Percentiles rank a stretch among this genome's conserved stretches.
phyloP scores from a whole-genome alignment of 2,329 filamentous ascomycete species.

The Coniochaeta sp. region DNA sequence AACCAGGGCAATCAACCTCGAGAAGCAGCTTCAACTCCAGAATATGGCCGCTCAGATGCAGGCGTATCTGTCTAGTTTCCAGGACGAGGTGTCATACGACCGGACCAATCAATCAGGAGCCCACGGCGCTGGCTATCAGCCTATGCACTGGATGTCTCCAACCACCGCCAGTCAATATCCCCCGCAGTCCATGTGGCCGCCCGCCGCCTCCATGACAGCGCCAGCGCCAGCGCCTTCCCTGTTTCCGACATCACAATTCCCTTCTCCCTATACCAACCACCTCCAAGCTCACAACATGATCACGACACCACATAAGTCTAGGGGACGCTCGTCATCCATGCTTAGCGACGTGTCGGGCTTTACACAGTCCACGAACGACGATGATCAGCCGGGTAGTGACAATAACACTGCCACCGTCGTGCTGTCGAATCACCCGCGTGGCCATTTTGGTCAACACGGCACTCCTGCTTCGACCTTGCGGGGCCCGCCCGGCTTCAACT shows the following conservation, averaged over 20 bases:
- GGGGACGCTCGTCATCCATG: constrained; percentile 59
- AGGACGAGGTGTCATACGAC: constrained; percentile 29
- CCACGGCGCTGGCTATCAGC: constrained; percentile 8
- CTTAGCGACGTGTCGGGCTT: constrained; percentile 60
- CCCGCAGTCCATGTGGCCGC: constrained; percentile 28
- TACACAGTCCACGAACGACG: constrained; percentile 52
- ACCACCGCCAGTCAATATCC: constrained; percentile 25
- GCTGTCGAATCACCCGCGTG: constrained; percentile 3
- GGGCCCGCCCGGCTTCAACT: constrained; percentile 13
- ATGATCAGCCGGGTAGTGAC: constrained; percentile 26
- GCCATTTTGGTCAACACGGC: constrained; percentile 4
- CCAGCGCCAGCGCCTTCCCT: constrained; percentile 24
- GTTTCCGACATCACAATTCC: constrained; percentile 12
- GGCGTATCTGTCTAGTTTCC: constrained; percentile 33
- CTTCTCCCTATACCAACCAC: constrained; percentile 10
- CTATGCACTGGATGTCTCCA: constrained; percentile 10
- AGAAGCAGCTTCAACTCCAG: constrained; percentile 31
- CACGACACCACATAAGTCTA: constrained; percentile 26
- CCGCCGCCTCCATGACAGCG: constrained; percentile 17
- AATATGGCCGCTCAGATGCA: constrained; percentile 26
- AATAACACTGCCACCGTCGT: constrained; percentile 11
- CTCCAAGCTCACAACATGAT: constrained; percentile 5
- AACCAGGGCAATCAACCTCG: constrained; percentile 24
- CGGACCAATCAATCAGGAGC: neutral
- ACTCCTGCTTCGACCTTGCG: constrained; percentile 8